phyloP scores from a whole-genome alignment of 1,284 basidiomycete genomes.

The Hypsizygus ulmarius region DNA sequence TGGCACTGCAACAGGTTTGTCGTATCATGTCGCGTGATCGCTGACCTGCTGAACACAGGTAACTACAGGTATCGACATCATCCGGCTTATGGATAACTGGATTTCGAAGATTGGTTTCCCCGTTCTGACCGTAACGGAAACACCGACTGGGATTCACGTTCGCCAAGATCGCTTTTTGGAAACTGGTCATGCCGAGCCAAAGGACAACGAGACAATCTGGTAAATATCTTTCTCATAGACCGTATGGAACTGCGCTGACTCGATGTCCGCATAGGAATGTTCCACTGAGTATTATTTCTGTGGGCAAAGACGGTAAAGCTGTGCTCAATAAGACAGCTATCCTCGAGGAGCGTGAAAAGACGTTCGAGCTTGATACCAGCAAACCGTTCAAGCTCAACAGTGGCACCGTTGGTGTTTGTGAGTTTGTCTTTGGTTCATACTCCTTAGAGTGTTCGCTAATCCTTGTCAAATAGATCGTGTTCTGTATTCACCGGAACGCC shows the following conservation, averaged over 20 bases:
- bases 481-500: conserved; percentile 79
- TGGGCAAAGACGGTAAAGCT: conserved; percentile 56
- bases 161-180: conserved; percentile 94
- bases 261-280: conserved; percentile 55
- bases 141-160: conserved; percentile 64
- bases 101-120: conserved; percentile 89
- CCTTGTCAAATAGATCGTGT: conserved; percentile 65
- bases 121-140: conserved; percentile 84
- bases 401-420: conserved; percentile 87
- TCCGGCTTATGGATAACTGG: conserved; percentile 90
- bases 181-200: conserved; percentile 72
- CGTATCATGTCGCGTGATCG: background rate
- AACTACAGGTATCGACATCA: conserved; percentile 66
- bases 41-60: background rate
- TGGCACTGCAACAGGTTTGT: conserved; percentile 62
- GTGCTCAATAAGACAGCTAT: conserved; percentile 64
- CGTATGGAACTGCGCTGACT: conserved; percentile 4
- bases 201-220: conserved; percentile 94
- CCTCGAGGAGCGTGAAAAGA: conserved; percentile 69
- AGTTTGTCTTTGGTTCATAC: conserved; percentile 29
- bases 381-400: conserved; percentile 87
- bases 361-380: conserved; percentile 66
- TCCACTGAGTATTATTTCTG: conserved; percentile 76
- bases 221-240: conserved; percentile 26
- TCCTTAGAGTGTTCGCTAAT: background rate